A percentile compares a stretch with the other conserved stretches of the same genome.
Evolutionary conservation across 1,284 basidiomycete species (phyloP).

Genomic region (Calocybe gambosa): DNA sequence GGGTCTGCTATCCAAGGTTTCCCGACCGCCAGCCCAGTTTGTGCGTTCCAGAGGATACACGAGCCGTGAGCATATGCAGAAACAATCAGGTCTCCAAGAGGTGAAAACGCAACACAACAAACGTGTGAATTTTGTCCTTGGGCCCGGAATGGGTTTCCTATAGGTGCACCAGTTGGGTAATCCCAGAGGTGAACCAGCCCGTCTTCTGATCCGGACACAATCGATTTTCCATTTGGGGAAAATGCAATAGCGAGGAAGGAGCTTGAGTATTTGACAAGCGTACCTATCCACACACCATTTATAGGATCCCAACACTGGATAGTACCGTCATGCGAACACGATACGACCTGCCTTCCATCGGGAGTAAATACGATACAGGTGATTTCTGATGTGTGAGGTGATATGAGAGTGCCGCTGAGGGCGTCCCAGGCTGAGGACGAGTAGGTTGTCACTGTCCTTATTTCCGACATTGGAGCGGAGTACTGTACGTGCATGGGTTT

Average conservation of each 20-base stretch:
- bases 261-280: not conserved
- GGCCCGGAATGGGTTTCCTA: not conserved
- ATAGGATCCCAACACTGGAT: not conserved
- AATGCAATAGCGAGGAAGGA: conserved; percentile 6
- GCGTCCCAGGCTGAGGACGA: not conserved
- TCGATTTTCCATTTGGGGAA: conserved; percentile 4
- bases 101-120: not conserved
- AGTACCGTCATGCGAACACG: not conserved
- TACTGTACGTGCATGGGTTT: not conserved
- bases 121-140: not conserved
- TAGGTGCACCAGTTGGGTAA: not conserved
- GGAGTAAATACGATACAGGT: not conserved
- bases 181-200: conserved; percentile 7
- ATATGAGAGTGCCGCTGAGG: not conserved
- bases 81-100: not conserved
- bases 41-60: not conserved
- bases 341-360: not conserved
- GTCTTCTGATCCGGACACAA: conserved; percentile 10
- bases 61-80: not conserved
- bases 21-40: not conserved
- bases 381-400: not conserved
- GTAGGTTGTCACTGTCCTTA: not conserved
- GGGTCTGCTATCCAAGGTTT: not conserved
- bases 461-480: not conserved
- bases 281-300: not conserved